Base-by-base conservation (phyloP, 306 rosid species). In the Dryas alaskensis region DNA sequence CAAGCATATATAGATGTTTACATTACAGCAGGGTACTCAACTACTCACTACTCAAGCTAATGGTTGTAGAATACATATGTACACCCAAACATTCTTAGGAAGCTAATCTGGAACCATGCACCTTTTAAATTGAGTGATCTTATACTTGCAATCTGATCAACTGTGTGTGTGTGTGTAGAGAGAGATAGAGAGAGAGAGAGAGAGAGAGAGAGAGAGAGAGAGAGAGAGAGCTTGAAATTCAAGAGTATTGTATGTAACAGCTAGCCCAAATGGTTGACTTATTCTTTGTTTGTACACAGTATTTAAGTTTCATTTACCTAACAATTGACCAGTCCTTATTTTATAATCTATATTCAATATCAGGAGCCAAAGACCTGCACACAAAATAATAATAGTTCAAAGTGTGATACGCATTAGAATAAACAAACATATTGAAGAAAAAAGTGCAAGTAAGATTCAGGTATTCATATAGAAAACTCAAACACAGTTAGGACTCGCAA, bases 321-420 rank as follows among this genome's bases (percentile, higher is more conserved):
- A 67, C 50, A 67, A 49, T 68, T 79, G 83, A 79, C 79, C 79
- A 44, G 11, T 2, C 3, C 14, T 25, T 11, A 14, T 44, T 45
- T n/a, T 44, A 6, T 22, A 39, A n/a, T 46, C 10, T 2, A 4
- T 17, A 31, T 55, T 57, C 47, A 52, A 65, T 54, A 40, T 16
- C n/a, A 19, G 46, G 11, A 52, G 51, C 42, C 75, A 69, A 69
- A 14, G 13, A 73, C 59, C 59, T 40, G 49, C 43, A 17, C 22
- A 25, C 55, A 22, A 43, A 25, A 46, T 48, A 62, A 61, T n/a
- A 31, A 40, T 54, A 59, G 53, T 37, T 60, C 57, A 73, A 46
- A 67, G 25, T 49, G 58, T 65, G 27, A 67, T 65, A 67, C 50
- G 70, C 60, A 42, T 60, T 60, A 4, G 58, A 67, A 59, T 46